phyloP scores from a whole-genome alignment of 306 rosid species.

The Prunus salicina region DNA sequence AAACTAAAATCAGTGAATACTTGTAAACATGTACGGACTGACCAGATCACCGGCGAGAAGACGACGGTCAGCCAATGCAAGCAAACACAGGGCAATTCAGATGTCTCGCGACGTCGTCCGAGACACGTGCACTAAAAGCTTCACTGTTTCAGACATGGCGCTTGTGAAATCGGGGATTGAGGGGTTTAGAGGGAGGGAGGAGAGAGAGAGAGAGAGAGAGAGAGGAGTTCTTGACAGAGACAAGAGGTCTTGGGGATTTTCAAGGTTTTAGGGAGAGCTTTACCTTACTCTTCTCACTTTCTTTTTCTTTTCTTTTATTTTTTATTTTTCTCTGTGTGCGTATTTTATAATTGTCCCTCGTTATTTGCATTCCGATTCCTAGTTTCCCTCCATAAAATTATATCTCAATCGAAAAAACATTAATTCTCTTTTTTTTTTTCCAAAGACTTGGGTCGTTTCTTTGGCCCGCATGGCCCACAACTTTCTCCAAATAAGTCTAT shows the following conservation, averaged over 20 bases:
- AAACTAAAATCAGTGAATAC: neutral
- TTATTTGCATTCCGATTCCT: no score
- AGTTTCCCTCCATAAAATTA: no score
- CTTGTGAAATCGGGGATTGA: constrained; percentile 1
- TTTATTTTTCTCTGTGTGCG: neutral
- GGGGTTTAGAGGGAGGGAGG: constrained; percentile 2
- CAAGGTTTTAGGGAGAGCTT: neutral
- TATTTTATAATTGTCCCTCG: neutral
- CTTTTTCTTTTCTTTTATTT: neutral
- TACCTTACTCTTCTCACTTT: neutral
- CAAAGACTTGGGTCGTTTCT: no score
- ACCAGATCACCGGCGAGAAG: constrained; percentile 41
- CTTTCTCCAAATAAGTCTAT: no score
- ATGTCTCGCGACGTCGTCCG: constrained; percentile 18
- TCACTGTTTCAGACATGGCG: constrained; percentile 21
- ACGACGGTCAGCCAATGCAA: constrained; percentile 57
- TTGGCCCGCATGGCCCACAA: no score
- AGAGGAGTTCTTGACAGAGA: neutral
- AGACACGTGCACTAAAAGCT: constrained; percentile 16
- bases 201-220: neutral
- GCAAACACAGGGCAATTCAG: constrained; percentile 20
- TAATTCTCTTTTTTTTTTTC: no score
- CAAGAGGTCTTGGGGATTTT: neutral
- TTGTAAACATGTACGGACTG: neutral
- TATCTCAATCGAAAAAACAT: no score